Percentiles rank a stretch among this genome's conserved stretches.
These are phyloP conservation scores for Asterionellopsis glacialis DNA, from an alignment of 108 stramenopile species.

Conservation along the genomic window DNA sequence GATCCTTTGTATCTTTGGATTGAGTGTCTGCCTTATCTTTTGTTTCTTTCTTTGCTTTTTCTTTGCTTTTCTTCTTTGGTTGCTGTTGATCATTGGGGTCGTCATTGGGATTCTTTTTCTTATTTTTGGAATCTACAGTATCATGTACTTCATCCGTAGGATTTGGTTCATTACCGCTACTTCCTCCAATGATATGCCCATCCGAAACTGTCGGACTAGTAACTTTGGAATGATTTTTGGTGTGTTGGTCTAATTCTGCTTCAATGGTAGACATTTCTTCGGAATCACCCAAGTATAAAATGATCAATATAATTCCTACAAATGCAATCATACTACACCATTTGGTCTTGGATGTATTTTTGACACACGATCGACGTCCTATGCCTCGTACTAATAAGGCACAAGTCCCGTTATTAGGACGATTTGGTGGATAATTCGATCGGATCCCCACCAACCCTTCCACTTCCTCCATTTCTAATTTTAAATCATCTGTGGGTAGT, in stretches of 20 bases:
- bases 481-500: neutral
- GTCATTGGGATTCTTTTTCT: neutral
- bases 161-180: neutral
- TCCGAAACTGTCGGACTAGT: neutral
- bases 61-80: too few relatives aligned
- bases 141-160: neutral
- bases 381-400: neutral
- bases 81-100: too few relatives aligned
- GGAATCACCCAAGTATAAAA: neutral
- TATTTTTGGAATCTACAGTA: neutral
- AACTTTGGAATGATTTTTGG: neutral
- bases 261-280: neutral
- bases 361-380: neutral
- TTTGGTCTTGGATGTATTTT: neutral
- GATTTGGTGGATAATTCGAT: neutral
- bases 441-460: neutral
- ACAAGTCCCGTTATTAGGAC: neutral
- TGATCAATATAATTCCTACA: neutral
- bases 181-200: neutral
- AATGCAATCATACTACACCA: neutral
- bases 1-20: too few relatives aligned
- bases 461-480: neutral
- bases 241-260: neutral
- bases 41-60: too few relatives aligned
- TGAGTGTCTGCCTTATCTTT: too few relatives aligned